Evolutionary conservation across 305 asterid genomes (phyloP), one percentile per base, ranked within the genome.

Genomic region (Euphrasia arctica): DNA sequence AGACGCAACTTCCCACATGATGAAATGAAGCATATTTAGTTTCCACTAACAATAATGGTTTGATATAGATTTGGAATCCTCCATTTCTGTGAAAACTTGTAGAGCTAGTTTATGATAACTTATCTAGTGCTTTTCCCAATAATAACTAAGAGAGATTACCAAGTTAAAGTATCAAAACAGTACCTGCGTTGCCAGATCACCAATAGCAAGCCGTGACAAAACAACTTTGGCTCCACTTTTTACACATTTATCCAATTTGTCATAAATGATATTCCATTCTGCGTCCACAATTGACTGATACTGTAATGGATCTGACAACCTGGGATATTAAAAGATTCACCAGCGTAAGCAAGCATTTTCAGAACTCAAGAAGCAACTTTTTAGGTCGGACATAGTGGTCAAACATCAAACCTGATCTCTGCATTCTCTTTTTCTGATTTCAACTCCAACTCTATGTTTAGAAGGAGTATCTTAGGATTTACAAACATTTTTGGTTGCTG

Each of bases 391-490:
- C 15, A 72, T 54, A 41, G 50, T 39, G 51, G 58, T 11, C 64
- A 67, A 76, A 76, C 25, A 54, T 68, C 73, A 25, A 68, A 90
- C 99, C 97, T 82, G 73, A 94, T 90, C 83, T 93, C 99, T 32
- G 99, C 99, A 77, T 94, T 94, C 80, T 94, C 99, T 84, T 94
- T 94, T 85, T 94, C 99, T 47, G 97, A 94, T 80, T 94, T 94
- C 73, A 94, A 78, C 74, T 90, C 99, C 83, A 94, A 70, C 72
- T 94, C 99, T 51, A 94, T 90, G 84, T 90, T 94, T 55, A 94
- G 86, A 74, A 94, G 64, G 42, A 94, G 95, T 52, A 94, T 83
- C 86, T 83, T 88, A 67, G 96, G 97, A 70, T 81, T 81, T 47
- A 82, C 31, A 70, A 94, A 88, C 74, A 85, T 86, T 74, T 94